Evolutionary conservation across 1,139 yeast species (phyloP), one percentile per base, ranked within the genome.

Genomic region (Geotrichum cucujoidarum): DNA sequence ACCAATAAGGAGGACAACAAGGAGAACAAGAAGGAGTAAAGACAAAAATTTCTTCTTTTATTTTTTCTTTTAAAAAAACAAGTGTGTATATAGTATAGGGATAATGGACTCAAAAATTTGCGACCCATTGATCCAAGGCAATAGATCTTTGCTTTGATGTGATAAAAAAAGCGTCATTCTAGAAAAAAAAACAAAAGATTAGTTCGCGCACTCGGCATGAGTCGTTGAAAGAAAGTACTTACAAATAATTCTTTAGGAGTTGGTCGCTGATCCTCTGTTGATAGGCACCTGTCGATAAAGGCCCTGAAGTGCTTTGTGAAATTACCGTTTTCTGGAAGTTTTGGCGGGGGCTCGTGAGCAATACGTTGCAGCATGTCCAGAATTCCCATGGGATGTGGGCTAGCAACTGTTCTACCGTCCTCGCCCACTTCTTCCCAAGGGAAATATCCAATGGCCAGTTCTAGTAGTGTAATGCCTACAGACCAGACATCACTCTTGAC

Each of bases 401-500:
- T 17, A 25, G 43, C 21, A 3, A 76, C 70, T 32, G 67, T 66
- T 48, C 43, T 47, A 34, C 71, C 71, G 11, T 62, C 64, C 57
- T 40, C 49, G 10, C 55, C 60, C n/a, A 59, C 55, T 27, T 57
- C 51, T 16, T 56, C 77, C 55, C 80, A 75, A 1, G 92, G 89
- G 60, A 79, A 78, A 48, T 74, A 74, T 0, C 97, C 98, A 10
- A 86, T 78, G 1, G 96, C 92, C 48, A 92, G 71, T 64, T 92
- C 97, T 44, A 88, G 79, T 43, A 92, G 72, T 81, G 90, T 85
- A 40, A 92, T 71, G 0, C 98, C 98, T 60, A 90, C 71, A 0
- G 97, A 88, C 98, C 98, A 92, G 13, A 92, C 92, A 64, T 92
- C 98, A 30, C 95, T 90, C 59, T 90, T 89, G 21, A 90, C 85